Percentiles rank a stretch among this genome's conserved stretches.
Conservation (phyloP, 352 stramenopile species). For the Globisporangium perplexum region DNA sequence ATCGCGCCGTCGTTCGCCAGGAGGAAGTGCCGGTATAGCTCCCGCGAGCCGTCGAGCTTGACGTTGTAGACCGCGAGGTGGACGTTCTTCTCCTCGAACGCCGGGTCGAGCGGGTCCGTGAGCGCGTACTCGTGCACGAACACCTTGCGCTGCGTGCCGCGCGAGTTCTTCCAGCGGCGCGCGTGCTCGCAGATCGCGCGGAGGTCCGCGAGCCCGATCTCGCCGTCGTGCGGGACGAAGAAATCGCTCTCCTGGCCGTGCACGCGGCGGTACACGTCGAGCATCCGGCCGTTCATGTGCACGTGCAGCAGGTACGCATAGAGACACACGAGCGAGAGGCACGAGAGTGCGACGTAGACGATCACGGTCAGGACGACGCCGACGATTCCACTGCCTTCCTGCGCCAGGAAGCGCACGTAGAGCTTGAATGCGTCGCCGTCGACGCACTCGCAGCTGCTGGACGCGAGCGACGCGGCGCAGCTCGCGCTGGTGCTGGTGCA, state of each 20-base stretch:
- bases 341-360: slow-evolving; percentile 61
- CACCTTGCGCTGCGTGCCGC: slow-evolving; percentile 61
- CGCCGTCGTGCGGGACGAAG: slow-evolving; percentile 87
- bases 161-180: slow-evolving; percentile 51
- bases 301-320: slow-evolving; percentile 83
- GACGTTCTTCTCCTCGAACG: slow-evolving; percentile 58
- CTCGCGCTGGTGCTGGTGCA: slow-evolving; percentile 36
- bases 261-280: slow-evolving; percentile 81
- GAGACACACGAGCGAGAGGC: slow-evolving; percentile 41
- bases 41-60: slow-evolving; percentile 38
- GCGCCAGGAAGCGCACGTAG: slow-evolving; percentile 64
- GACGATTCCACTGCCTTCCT: slow-evolving; percentile 74
- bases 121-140: slow-evolving; percentile 81
- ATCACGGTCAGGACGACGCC: slow-evolving; percentile 77
- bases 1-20: slow-evolving; percentile 78
- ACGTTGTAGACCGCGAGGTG: slow-evolving; percentile 84
- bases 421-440: slow-evolving; percentile 89
- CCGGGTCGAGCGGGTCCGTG: slow-evolving; percentile 55
- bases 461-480: slow-evolving; percentile 35
- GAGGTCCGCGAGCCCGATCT: slow-evolving; percentile 75
- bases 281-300: slow-evolving; percentile 89
- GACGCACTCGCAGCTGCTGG: slow-evolving; percentile 46
- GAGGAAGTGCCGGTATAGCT: slow-evolving; percentile 87
- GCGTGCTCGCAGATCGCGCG: slow-evolving; percentile 54
- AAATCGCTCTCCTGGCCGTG: slow-evolving; percentile 66